Percentiles rank a stretch among this genome's conserved stretches.
Evolutionary conservation across 768 basidiomycete genomes (phyloP).

Genomic region (Aureoboletus auriporus): DNA sequence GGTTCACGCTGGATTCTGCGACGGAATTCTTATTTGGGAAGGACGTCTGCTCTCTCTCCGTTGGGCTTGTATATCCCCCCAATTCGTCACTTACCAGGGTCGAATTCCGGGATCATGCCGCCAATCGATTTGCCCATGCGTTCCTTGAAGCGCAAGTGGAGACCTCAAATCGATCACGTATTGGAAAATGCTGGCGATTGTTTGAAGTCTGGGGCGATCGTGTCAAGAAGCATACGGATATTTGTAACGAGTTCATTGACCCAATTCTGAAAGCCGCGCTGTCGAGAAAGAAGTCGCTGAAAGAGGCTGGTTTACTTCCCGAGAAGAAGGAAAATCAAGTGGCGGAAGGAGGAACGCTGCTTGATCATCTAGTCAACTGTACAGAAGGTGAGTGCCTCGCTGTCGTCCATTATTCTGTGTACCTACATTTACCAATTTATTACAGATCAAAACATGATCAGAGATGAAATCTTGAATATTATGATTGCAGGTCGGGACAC

Average conservation of each 20-base stretch:
- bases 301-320: conserved; percentile 20
- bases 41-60: conserved; percentile 43
- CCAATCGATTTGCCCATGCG: conserved; percentile 43
- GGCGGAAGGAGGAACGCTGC: conserved; percentile 24
- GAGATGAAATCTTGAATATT: conserved; percentile 36
- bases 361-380: conserved; percentile 28
- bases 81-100: conserved; percentile 13
- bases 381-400: conserved; percentile 24
- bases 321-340: conserved; percentile 16
- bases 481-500: conserved; percentile 35
- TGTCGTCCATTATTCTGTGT: neutral
- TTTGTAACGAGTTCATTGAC: conserved; percentile 49
- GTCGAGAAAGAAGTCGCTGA: conserved; percentile 30
- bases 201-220: conserved; percentile 50
- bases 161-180: conserved; percentile 36
- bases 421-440: neutral
- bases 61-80: conserved; percentile 45
- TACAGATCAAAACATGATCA: conserved; percentile 29
- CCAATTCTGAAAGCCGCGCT: conserved; percentile 50
- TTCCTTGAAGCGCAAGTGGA: conserved; percentile 47
- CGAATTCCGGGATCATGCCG: conserved; percentile 26
- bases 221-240: conserved; percentile 40
- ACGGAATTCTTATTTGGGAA: conserved; percentile 55
- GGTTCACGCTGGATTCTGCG: conserved; percentile 59
- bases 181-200: conserved; percentile 48